These are phyloP conservation scores for Sporothrix variecibatus DNA, from an alignment of 2,329 filamentous ascomycete genomes.

Conservation along the genomic window DNA sequence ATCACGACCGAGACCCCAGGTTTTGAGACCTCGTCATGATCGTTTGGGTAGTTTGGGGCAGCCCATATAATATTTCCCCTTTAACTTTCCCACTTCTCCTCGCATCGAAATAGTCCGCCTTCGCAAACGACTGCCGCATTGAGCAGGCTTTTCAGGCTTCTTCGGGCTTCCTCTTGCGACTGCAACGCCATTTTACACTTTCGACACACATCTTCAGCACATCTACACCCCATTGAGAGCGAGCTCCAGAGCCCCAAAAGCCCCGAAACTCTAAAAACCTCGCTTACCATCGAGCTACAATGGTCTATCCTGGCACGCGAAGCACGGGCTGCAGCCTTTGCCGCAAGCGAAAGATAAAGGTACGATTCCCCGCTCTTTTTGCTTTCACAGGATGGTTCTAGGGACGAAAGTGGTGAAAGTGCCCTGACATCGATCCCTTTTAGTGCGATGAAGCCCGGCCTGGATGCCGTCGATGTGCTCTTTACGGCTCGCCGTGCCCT, in stretches of 20 bases:
- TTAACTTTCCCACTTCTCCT: not conserved
- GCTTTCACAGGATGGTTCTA: not conserved
- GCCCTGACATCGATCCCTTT: not conserved
- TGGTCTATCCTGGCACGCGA: slow-evolving; percentile 7
- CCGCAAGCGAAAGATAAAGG: slow-evolving; percentile 14
- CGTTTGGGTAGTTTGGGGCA: not conserved
- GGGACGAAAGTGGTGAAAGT: not conserved
- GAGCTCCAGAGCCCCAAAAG: not conserved
- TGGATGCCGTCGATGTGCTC: not conserved
- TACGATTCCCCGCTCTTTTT: not conserved
- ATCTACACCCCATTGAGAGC: not conserved
- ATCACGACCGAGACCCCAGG: not conserved
- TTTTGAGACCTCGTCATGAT: not conserved
- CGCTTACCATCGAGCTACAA: not conserved
- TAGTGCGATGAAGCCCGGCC: slow-evolving; percentile 8
- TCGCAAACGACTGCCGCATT: slow-evolving; percentile 11
- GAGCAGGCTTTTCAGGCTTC: not conserved
- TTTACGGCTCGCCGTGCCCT: not conserved
- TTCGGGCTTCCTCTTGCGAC: not conserved
- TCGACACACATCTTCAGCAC: not conserved
- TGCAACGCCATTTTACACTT: not conserved
- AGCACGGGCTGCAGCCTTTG: slow-evolving; percentile 11
- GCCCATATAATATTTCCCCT: not conserved
- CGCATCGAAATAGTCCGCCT: not conserved
- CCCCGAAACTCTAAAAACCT: not conserved